These are phyloP conservation scores for Drosera spatulata DNA, from an alignment of 179 eudicot genomes.

Conservation along the genomic window DNA sequence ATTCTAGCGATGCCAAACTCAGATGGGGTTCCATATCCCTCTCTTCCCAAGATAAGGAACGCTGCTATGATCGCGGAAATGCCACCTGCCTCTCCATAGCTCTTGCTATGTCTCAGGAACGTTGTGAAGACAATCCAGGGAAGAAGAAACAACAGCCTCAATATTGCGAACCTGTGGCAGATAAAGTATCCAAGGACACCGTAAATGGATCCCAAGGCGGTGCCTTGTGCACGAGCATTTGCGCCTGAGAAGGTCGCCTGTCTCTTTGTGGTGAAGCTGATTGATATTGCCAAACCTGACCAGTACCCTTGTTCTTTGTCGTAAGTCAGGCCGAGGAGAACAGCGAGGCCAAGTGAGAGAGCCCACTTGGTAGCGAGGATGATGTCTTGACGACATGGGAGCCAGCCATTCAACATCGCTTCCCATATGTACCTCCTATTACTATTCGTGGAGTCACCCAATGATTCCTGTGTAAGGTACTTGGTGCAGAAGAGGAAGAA, in stretches of 20 bases:
- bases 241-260: conserved; percentile 9
- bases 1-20: conserved; percentile 11
- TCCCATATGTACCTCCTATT: no score
- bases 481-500: no score
- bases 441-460: no score
- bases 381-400: no score
- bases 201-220: conserved; percentile 9
- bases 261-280: conserved; percentile 5
- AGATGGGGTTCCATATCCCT: conserved; percentile 9
- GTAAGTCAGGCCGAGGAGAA: not conserved
- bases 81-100: conserved; percentile 13
- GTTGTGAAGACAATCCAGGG: conserved; percentile 16
- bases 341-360: no score
- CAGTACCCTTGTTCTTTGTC: conserved; percentile 13
- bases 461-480: no score
- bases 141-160: conserved; percentile 2
- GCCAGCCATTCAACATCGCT: no score
- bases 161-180: conserved; percentile 4
- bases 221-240: conserved; percentile 13
- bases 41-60: conserved; percentile 11
- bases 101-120: conserved; percentile 14
- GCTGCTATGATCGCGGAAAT: conserved; percentile 10
- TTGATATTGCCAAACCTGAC: conserved; percentile 13
- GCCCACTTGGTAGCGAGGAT: no score
- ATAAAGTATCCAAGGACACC: conserved; percentile 7